Conservation (phyloP, 768 basidiomycete genomes). For the Boletus rufocinnamomeus region DNA sequence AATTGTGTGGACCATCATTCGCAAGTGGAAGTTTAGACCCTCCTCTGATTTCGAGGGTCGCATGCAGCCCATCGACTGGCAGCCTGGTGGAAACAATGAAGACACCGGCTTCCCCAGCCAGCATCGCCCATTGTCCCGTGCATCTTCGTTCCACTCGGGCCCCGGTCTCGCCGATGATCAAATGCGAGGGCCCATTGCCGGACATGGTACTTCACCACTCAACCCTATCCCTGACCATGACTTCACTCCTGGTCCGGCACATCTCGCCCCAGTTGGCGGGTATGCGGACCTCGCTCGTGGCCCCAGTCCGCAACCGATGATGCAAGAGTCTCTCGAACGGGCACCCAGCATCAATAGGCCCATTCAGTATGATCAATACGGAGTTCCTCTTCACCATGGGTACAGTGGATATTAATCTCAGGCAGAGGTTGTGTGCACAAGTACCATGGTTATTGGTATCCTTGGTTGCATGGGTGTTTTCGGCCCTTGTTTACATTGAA, state of each 20-base stretch:
- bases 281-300: slow-evolving; percentile 84
- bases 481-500: slow-evolving; percentile 3
- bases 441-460: not conserved
- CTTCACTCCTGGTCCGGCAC: slow-evolving; percentile 63
- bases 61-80: slow-evolving; percentile 88
- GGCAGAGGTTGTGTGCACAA: not conserved
- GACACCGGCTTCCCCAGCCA: slow-evolving; percentile 47
- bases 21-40: slow-evolving; percentile 88
- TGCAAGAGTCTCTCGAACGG: slow-evolving; percentile 40
- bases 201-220: slow-evolving; percentile 32
- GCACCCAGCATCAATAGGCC: slow-evolving; percentile 49
- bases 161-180: slow-evolving; percentile 38
- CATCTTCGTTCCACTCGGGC: slow-evolving; percentile 71
- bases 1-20: slow-evolving; percentile 86
- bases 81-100: slow-evolving; percentile 55
- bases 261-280: slow-evolving; percentile 69
- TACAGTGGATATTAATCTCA: slow-evolving; percentile 27
- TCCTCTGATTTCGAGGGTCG: slow-evolving; percentile 81
- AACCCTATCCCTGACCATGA: slow-evolving; percentile 69
- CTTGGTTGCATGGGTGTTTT: not conserved
- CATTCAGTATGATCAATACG: slow-evolving; percentile 51
- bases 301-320: slow-evolving; percentile 62
- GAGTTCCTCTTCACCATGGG: slow-evolving; percentile 61
- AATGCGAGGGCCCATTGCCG: slow-evolving; percentile 36
- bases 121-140: slow-evolving; percentile 54